Evolutionary conservation across 345 rosid species (phyloP), one percentile per base, ranked within the genome.

Genomic region (Dovyalis caffra): DNA sequence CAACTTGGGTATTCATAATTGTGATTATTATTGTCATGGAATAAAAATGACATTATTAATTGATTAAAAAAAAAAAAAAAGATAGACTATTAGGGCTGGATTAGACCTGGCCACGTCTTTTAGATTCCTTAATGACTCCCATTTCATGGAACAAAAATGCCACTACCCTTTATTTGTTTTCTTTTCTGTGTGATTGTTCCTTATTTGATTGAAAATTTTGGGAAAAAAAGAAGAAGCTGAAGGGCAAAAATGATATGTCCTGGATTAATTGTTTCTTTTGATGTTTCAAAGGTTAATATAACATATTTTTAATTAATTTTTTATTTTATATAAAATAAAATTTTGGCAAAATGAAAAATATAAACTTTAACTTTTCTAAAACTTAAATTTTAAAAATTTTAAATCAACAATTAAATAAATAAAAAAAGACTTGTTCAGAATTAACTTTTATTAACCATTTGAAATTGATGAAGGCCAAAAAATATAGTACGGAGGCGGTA

Each of bases 41-140:
- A 65, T 16, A 65, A 34, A n/a, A 40, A 6, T 32, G 8, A 49
- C 29, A 32, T 31, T 69, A 51, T 31, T 37, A 33, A 31, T 71
- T 7, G 20, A 11, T 3, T 5, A n/a, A n/a, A n/a, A n/a, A n/a
- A n/a, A n/a, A n/a, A n/a, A n/a, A 12, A 53, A 18, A 4, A 31
- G 9, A 45, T 10, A 45, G 23, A 53, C 11, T 21, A 15, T 3
- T 20, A 15, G 33, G 32, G 2, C 23, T 45, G 12, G 31, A n/a
- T 32, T n/a, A 64, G 49, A 64, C 31, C 33, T 32, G 47, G 69
- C 47, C 70, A 73, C 76, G 76, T 49, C 43, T 56, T 64, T 9
- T 23, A 32, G 28, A 61, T 61, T 31, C 68, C 45, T 35, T 16
- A 20, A 47, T 8, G 21, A 5, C 21, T 5, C 21, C 3, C 8